Evolutionary conservation across 306 rosid genomes (phyloP), one percentile per base, ranked within the genome.

Genomic region (Herpetospermum pedunculosum): DNA sequence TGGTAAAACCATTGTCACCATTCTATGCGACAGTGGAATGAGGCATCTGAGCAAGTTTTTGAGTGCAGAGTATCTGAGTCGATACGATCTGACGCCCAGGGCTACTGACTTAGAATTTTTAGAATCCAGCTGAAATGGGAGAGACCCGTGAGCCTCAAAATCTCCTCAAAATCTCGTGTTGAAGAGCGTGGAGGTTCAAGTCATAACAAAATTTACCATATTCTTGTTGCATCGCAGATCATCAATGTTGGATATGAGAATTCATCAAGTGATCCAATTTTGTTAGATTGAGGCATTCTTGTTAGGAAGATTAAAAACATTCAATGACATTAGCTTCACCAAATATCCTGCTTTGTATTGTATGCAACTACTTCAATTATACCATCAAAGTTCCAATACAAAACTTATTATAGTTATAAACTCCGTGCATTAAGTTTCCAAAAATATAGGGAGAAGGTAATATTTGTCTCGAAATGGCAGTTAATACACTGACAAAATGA

Each of bases 21-120:
- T 94, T 75, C 90, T 94, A 35, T 94, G 97, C 14, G 96, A 94
- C 75, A 89, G 81, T 72, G 96, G 99, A 67, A 94, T 91, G 96
- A 89, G 97, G 83, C 99, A 94, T 77, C 81, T 91, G 80, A 94
- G 99, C 84, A 91, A 91, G 81, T 89, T 94, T 83, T 72, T 75
- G 79, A 83, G 81, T 70, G 80, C 80, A 10, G 90, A 86, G 54
- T 94, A 91, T 86, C 85, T 89, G 73, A 77, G 87, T 68, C 79
- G 70, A 70, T 87, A 74, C 59, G 96, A 89, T 63, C 80, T 91
- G 87, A 89, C 86, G 16, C 99, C 97, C 19, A 79, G 83, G 78
- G 92, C 97, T 32, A 63, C 79, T 48, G 88, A 88, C 67, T 80
- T 91, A 76, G 91, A 94, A 79, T 86, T 94, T 85, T 28, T 94